Percentiles rank a stretch among this genome's conserved stretches.
Conservation (phyloP, 2,329 filamentous ascomycete genomes). For the Colletotrichum tabaci region DNA sequence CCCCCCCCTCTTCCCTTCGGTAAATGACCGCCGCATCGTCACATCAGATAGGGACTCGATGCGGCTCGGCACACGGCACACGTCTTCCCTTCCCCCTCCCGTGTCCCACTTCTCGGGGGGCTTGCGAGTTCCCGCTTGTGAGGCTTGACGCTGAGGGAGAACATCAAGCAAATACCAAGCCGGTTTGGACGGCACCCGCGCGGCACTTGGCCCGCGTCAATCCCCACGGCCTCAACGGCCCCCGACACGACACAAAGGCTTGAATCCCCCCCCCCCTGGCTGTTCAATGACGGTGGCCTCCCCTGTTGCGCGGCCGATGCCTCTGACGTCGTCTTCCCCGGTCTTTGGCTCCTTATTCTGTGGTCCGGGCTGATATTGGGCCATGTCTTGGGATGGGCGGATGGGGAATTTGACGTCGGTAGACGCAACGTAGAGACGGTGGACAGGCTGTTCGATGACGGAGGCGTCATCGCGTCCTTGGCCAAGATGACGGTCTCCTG, state of each 20-base stretch:
- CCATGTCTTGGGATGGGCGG: slow-evolving; percentile 18
- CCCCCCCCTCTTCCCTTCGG: neutral
- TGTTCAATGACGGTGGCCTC: neutral
- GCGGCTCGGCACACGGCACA: slow-evolving; percentile 22
- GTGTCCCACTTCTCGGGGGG: neutral
- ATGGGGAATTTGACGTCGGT: slow-evolving; percentile 33
- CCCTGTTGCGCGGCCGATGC: neutral
- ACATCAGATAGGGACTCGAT: slow-evolving; percentile 28
- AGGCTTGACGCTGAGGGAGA: neutral
- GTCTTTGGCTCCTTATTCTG: neutral
- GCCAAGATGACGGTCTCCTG: slow-evolving; percentile 10
- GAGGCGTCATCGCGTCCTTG: slow-evolving; percentile 12
- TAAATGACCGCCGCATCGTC: slow-evolving; percentile 31
- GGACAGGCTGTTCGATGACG: slow-evolving; percentile 19
- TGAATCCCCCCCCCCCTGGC: neutral
- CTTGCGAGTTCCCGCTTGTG: neutral
- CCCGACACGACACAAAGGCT: neutral
- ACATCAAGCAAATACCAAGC: slow-evolving; percentile 20
- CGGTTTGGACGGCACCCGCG: slow-evolving; percentile 26
- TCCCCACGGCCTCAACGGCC: neutral
- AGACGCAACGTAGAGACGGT: neutral
- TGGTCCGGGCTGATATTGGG: slow-evolving; percentile 15
- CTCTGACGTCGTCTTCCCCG: slow-evolving; percentile 1
- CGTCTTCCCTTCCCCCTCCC: neutral
- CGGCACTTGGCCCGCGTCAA: slow-evolving; percentile 24